Percentiles rank a stretch among this genome's conserved stretches.
Conservation (phyloP, 768 basidiomycete genomes). For the Dacryopinax spathularia region DNA sequence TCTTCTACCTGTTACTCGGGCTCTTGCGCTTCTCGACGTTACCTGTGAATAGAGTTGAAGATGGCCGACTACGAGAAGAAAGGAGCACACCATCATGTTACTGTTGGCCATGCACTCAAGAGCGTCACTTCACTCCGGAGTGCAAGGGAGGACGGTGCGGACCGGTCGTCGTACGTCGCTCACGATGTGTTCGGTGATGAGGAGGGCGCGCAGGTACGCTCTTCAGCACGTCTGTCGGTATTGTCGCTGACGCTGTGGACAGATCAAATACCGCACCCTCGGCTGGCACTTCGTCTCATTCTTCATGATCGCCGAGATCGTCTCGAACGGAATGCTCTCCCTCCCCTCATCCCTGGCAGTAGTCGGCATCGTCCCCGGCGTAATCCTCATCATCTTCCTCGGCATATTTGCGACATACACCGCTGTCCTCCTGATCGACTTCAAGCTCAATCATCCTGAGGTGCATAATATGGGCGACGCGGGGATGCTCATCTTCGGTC, state of each 20-base stretch:
- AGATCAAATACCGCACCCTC: slow-evolving; percentile 40
- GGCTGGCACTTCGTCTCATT: slow-evolving; percentile 39
- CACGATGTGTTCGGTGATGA: slow-evolving; percentile 35
- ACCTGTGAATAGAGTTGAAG: too few species aligned
- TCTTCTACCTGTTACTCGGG: too few species aligned
- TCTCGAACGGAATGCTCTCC: slow-evolving; percentile 43
- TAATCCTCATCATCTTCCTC: slow-evolving; percentile 40
- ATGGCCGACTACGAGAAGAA: slow-evolving; percentile 1
- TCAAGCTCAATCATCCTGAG: slow-evolving; percentile 41
- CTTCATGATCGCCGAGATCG: slow-evolving; percentile 45
- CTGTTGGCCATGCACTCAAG: background rate
- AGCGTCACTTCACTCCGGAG: background rate
- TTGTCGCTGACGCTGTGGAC: slow-evolving; percentile 7
- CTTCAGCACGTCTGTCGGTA: background rate
- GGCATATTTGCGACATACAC: slow-evolving; percentile 39
- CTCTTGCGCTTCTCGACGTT: too few species aligned
- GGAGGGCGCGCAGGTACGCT: slow-evolving; percentile 21
- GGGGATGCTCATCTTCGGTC: slow-evolving; percentile 36
- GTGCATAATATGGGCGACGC: slow-evolving; percentile 46
- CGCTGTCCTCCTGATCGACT: slow-evolving; percentile 40
- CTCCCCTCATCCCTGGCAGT: slow-evolving; percentile 39
- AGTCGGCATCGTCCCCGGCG: slow-evolving; percentile 38
- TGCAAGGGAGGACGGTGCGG: slow-evolving; percentile 9
- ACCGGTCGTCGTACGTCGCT: slow-evolving; percentile 14
- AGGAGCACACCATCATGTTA: background rate